Conservation (phyloP, 805 yeast species). For the Suhomyces xylopsoci region DNA sequence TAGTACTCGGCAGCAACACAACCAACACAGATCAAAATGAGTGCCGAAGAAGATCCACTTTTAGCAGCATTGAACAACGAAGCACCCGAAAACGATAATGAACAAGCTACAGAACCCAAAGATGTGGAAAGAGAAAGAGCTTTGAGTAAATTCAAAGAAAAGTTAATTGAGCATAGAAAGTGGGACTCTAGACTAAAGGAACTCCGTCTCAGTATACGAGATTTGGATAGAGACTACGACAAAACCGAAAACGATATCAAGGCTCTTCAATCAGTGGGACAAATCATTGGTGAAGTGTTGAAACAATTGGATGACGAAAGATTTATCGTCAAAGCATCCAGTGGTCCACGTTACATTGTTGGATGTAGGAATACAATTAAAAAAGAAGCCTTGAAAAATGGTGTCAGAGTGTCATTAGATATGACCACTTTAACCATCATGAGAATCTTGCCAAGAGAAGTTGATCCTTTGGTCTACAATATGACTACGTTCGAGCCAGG, state of each 20-base stretch:
- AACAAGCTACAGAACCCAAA: slow-evolving; percentile 26
- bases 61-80: slow-evolving; percentile 60
- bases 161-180: slow-evolving; percentile 86
- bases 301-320: slow-evolving; percentile 93
- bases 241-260: slow-evolving; percentile 96
- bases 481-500: slow-evolving; percentile 99
- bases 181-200: slow-evolving; percentile 91
- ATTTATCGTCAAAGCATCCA: slow-evolving; percentile 91
- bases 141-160: slow-evolving; percentile 72
- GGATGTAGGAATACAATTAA: slow-evolving; percentile 94
- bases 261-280: slow-evolving; percentile 96
- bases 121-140: slow-evolving; percentile 80
- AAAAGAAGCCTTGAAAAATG: slow-evolving; percentile 79
- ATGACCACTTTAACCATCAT: slow-evolving; percentile 97
- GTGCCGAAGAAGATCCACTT: slow-evolving; percentile 70
- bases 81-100: slow-evolving; percentile 3
- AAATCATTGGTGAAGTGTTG: slow-evolving; percentile 93
- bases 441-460: slow-evolving; percentile 96
- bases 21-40: slow-evolving; percentile 27
- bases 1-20: background rate
- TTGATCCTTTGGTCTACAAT: slow-evolving; percentile 95
- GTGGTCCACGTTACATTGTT: slow-evolving; percentile 96
- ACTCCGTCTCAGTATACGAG: slow-evolving; percentile 78
- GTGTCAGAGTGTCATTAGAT: slow-evolving; percentile 93
- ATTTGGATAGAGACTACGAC: slow-evolving; percentile 75